These are phyloP conservation scores for sorghum (Sorghum bicolor) DNA, from an alignment of 176 grass and related monocot species.

Conservation along the genomic window DNA sequence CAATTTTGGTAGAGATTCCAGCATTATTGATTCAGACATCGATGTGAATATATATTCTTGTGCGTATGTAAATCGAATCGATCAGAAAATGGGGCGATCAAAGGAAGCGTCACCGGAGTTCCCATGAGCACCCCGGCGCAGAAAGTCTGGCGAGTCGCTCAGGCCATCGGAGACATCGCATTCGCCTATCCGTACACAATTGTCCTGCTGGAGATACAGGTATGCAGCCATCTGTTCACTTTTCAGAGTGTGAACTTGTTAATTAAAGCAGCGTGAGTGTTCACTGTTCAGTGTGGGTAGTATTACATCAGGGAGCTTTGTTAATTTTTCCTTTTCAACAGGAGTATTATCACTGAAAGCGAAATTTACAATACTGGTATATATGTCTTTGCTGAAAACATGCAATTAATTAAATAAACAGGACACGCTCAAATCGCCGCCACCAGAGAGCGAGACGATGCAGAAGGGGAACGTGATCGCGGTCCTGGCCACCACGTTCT, in stretches of 20 bases:
- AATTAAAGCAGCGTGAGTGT: too few species aligned
- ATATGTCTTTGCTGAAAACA: background rate
- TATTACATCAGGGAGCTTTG: too few species aligned
- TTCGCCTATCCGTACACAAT: constrained; percentile 61
- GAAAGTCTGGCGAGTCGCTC: constrained; percentile 54
- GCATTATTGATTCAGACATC: background rate
- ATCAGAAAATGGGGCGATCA: constrained; percentile 42
- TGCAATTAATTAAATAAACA: background rate
- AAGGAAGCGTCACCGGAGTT: constrained; percentile 39
- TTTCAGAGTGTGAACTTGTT: background rate
- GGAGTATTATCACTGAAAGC: too few species aligned
- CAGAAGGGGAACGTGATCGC: constrained; percentile 27
- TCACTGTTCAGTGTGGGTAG: background rate
- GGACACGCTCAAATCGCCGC: constrained; percentile 56
- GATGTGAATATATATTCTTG: background rate
- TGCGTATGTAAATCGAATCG: background rate
- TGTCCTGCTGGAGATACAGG: constrained; percentile 60
- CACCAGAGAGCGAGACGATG: constrained; percentile 58
- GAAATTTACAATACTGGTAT: too few species aligned
- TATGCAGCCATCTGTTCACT: background rate
- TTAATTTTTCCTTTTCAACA: too few species aligned
- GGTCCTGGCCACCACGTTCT: constrained; percentile 48
- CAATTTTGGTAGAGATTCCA: background rate
- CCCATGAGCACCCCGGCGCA: constrained; percentile 25
- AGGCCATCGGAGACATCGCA: constrained; percentile 58